phyloP scores from a whole-genome alignment of 208 protist genomes.

The Trypanosoma scelopori region DNA sequence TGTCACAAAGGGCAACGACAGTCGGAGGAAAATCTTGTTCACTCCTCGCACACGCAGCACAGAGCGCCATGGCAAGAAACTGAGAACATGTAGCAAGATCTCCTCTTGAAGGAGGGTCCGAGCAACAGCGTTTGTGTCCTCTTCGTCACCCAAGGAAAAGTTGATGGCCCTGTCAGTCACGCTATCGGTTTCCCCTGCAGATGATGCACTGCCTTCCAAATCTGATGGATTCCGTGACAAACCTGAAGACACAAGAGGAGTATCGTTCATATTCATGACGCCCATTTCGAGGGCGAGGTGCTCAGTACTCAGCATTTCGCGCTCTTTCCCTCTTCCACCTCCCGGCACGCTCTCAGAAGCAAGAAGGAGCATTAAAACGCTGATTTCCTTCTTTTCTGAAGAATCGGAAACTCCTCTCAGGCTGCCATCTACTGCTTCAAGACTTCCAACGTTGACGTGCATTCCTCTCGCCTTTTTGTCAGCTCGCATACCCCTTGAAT shows the following conservation, averaged over 20 bases:
- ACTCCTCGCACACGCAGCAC: constrained; percentile 44
- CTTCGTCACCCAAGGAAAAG: constrained; percentile 23
- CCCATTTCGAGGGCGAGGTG: constrained; percentile 36
- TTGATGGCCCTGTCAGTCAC: constrained; percentile 31
- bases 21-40: constrained; percentile 44
- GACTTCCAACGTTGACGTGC: not conserved
- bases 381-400: constrained; percentile 44
- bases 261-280: not conserved
- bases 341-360: constrained; percentile 45
- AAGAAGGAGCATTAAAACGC: constrained; percentile 54
- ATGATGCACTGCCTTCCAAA: constrained; percentile 43
- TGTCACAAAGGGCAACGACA: constrained; percentile 44
- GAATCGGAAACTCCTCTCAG: not conserved
- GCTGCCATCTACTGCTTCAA: not conserved
- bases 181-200: constrained; percentile 34
- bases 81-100: constrained; percentile 47
- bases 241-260: not conserved
- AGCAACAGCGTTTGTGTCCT: constrained; percentile 19
- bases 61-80: constrained; percentile 51
- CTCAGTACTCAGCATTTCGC: constrained; percentile 64
- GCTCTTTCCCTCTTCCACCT: constrained; percentile 20
- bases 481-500: not conserved
- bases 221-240: constrained; percentile 13
- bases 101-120: constrained; percentile 21
- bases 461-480: not conserved